Evolutionary conservation across 805 yeast species (phyloP).

Genomic region (Saccharomycopsis lassenensis): DNA sequence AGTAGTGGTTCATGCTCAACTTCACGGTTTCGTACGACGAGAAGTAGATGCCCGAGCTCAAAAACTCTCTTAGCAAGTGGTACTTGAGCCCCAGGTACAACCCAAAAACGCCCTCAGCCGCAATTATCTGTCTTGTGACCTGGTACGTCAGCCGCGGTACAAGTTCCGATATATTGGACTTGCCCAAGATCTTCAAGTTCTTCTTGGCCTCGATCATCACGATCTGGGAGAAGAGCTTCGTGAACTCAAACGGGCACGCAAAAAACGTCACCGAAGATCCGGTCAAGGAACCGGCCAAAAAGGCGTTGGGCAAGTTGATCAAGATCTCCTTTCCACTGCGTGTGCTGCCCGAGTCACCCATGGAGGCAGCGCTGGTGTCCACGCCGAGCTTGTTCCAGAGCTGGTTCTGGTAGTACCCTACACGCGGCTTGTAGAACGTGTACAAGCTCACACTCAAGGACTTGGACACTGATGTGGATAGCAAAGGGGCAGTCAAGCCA

Average conservation of each 20-base stretch:
- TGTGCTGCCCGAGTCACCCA: background rate
- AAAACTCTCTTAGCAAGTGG: slow-evolving; percentile 57
- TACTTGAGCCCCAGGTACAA: slow-evolving; percentile 64
- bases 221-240: slow-evolving; percentile 72
- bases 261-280: slow-evolving; percentile 54
- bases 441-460: slow-evolving; percentile 58
- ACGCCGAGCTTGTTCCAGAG: slow-evolving; percentile 19
- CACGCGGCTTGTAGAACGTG: slow-evolving; percentile 38
- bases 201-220: slow-evolving; percentile 30
- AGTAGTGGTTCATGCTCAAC: slow-evolving; percentile 24
- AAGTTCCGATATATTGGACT: slow-evolving; percentile 19
- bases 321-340: slow-evolving; percentile 18
- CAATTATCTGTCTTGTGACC: slow-evolving; percentile 42
- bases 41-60: slow-evolving; percentile 66
- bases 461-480: slow-evolving; percentile 54
- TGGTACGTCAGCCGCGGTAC: slow-evolving; percentile 30
- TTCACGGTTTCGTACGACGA: slow-evolving; percentile 68
- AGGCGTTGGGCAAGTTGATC: slow-evolving; percentile 35
- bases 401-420: slow-evolving; percentile 6
- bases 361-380: slow-evolving; percentile 5
- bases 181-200: background rate
- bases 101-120: slow-evolving; percentile 49
- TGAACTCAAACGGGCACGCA: slow-evolving; percentile 80
- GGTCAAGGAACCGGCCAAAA: slow-evolving; percentile 51
- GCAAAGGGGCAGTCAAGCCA: slow-evolving; percentile 65